Evolutionary conservation across 805 yeast genomes (phyloP), one percentile per base, ranked within the genome.

Genomic region (Pichia gijzeniarum): DNA sequence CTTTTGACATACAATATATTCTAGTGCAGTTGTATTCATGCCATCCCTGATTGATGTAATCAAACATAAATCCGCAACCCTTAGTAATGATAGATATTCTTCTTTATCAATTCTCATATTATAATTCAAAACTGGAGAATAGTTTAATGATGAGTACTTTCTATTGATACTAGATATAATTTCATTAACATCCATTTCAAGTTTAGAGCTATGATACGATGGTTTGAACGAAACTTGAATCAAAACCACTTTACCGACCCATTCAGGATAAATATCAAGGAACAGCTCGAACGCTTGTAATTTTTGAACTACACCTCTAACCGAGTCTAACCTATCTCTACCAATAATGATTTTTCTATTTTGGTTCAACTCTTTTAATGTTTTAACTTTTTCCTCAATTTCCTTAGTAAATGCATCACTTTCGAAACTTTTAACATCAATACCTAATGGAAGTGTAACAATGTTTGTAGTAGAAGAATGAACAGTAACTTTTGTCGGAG

Each of bases 21-120:
- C 99, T 48, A 91, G 68, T 1, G 96, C 87, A 2, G 98, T 93
- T 4, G 97, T 88, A 67, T 89, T 91, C 84, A 91, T 89, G 47
- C 97, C 97, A 62, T 93, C 99, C 61, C 99, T 79, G 25, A 91
- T 82, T 2, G 95, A 82, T 0, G 97, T 88, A 51, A 89, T 85
- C 44, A 93, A 66, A 25, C 95, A 90, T 53, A 93, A 68, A 59
- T 93, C 97, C 0, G 98, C 98, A 14, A 79, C 90, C 51, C 96
- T 73, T 45, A 93, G 68, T 40, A 93, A 68, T 0, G 98, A 96
- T 48, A 85, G 71, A 63, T 93, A 93, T 63, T 91, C 98, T 47
- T 84, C 93, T 53, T 83, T 81, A 31, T 82, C 87, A 51, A 93
- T 78, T 56, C 95, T 77, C 78, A 87, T 85, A 58, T 90, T 95